Conservation (phyloP, 2,329 filamentous ascomycete species). For the Aspergillus aculeatus region DNA sequence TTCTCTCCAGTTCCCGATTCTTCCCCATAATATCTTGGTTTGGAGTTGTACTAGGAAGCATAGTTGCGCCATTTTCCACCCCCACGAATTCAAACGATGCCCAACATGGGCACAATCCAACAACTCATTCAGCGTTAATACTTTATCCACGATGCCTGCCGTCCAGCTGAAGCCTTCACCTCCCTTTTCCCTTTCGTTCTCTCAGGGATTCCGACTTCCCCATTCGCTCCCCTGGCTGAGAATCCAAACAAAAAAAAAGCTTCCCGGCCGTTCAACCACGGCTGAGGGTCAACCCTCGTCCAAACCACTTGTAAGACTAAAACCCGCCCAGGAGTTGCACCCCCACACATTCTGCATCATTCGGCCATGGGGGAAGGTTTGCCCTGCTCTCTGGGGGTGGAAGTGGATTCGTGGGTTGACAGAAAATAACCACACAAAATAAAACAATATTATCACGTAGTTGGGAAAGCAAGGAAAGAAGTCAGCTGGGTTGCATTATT, state of each 20-base stretch:
- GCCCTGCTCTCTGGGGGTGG: not conserved
- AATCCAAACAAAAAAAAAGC: not conserved
- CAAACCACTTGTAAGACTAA: not conserved
- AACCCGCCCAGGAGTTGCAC: not conserved
- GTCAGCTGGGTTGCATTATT: not conserved
- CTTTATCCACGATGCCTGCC: not conserved
- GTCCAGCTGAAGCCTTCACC: too few species aligned
- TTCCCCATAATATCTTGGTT: not conserved
- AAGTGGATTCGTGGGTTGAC: not conserved
- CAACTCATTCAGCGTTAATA: not conserved
- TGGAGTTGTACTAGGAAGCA: too few species aligned
- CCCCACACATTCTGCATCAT: slow-evolving; percentile 1
- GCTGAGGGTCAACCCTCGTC: not conserved
- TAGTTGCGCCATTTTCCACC: slow-evolving; percentile 2
- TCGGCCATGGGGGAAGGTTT: not conserved
- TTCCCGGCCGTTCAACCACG: not conserved
- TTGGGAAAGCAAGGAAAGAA: too few species aligned
- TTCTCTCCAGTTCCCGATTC: not conserved
- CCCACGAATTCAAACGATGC: not conserved
- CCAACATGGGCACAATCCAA: not conserved
- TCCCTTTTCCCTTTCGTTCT: not conserved
- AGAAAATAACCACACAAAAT: not conserved
- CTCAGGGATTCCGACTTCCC: not conserved
- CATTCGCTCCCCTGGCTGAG: not conserved
- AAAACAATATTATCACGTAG: too few species aligned